Conservation (phyloP, 148 eudicot genomes). For the Rhododendron ovatum region DNA sequence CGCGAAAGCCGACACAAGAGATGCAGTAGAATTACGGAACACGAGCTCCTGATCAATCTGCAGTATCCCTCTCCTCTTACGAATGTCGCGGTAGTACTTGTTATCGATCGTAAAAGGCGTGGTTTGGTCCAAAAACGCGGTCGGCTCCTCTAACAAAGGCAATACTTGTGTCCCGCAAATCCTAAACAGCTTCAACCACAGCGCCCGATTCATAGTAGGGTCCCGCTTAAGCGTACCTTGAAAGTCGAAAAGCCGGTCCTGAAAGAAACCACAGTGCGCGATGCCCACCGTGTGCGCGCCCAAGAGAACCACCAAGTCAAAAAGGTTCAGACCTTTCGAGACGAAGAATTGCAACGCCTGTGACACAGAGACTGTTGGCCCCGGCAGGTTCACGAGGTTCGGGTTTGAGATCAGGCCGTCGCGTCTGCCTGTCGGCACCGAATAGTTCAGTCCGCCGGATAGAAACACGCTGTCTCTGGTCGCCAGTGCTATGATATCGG, state of each 20-base stretch:
- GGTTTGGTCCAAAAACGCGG: constrained; percentile 22
- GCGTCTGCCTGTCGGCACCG: neutral
- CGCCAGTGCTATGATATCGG: neutral
- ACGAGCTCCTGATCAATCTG: constrained; percentile 8
- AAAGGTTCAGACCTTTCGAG: neutral
- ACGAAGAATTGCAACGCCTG: neutral
- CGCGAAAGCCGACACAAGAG: neutral
- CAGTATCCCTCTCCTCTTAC: neutral
- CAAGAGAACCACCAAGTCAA: neutral
- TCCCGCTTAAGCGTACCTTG: neutral
- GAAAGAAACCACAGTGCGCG: neutral
- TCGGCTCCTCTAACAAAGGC: neutral
- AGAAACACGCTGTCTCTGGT: neutral
- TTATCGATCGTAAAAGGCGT: constrained; percentile 23
- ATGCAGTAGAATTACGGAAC: neutral
- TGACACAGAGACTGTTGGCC: neutral
- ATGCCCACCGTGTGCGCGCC: neutral
- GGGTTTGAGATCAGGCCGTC: neutral
- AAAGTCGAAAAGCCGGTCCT: neutral
- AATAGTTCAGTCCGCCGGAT: neutral
- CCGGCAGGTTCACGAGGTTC: neutral
- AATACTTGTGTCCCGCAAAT: neutral
- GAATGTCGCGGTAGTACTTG: constrained; percentile 16
- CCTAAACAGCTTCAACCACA: neutral
- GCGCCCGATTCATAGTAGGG: neutral